A percentile compares a stretch with the other conserved stretches of the same genome.
Conservation (phyloP, 1,284 basidiomycete species). For the Ustilago crameri region DNA sequence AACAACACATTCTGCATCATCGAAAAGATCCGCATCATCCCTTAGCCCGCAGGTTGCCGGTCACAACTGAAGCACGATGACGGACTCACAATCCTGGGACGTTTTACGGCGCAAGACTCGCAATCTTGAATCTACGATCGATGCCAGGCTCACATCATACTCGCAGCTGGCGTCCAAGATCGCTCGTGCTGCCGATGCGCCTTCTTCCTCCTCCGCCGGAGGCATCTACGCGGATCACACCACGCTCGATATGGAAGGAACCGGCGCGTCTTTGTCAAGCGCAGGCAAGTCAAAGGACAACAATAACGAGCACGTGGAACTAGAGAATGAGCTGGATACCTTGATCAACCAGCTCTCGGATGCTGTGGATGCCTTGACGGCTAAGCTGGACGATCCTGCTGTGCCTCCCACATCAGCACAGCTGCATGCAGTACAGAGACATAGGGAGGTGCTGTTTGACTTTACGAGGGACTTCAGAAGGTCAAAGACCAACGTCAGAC, state of each 20-base stretch:
- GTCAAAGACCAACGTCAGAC: constrained; percentile 71
- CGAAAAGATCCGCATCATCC: neutral
- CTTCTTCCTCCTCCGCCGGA: constrained; percentile 16
- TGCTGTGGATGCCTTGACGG: constrained; percentile 71
- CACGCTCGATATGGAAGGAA: constrained; percentile 37
- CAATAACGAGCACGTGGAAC: constrained; percentile 56
- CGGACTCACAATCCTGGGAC: constrained; percentile 67
- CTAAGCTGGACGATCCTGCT: constrained; percentile 77
- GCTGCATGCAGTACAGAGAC: constrained; percentile 87
- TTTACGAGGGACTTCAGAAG: constrained; percentile 77
- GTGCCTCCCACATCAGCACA: constrained; percentile 84
- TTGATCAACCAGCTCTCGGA: constrained; percentile 73
- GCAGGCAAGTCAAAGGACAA: constrained; percentile 11
- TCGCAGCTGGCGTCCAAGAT: constrained; percentile 83
- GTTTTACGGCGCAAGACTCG: constrained; percentile 82
- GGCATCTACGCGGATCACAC: constrained; percentile 36
- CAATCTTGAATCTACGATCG: constrained; percentile 88
- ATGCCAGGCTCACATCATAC: constrained; percentile 88
- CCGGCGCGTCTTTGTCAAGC: constrained; percentile 3
- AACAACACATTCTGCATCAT: neutral
- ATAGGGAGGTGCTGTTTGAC: constrained; percentile 88
- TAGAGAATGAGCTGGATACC: constrained; percentile 84
- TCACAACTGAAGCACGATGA: neutral
- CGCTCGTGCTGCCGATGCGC: constrained; percentile 68
- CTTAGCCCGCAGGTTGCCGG: too few species aligned